Percentiles rank a stretch among this genome's conserved stretches.
These are phyloP conservation scores for Xylariaceae sp. DNA, from an alignment of 2,329 filamentous ascomycete species.

Conservation along the genomic window DNA sequence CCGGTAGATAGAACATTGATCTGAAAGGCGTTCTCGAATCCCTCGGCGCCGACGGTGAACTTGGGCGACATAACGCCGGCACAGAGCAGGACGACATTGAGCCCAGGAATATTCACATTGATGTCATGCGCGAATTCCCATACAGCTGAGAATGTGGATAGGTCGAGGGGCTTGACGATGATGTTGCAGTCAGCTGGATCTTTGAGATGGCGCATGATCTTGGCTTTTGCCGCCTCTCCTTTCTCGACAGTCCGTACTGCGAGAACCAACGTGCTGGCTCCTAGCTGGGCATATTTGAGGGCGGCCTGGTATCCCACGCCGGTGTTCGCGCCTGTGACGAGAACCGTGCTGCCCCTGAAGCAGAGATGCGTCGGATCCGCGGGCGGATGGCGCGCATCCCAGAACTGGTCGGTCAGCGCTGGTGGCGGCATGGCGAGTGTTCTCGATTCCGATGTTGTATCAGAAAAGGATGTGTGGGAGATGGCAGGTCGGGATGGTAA, in stretches of 20 bases:
- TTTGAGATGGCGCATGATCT: constrained; percentile 23
- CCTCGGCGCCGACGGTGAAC: constrained; percentile 31
- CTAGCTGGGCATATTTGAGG: constrained; percentile 40
- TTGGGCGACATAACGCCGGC: constrained; percentile 6
- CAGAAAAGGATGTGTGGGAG: neutral
- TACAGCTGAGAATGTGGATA: constrained; percentile 37
- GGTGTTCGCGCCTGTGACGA: constrained; percentile 46
- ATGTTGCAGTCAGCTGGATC: constrained; percentile 19
- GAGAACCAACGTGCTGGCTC: constrained; percentile 40
- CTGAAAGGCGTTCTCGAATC: constrained; percentile 48
- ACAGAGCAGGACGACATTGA: constrained; percentile 38
- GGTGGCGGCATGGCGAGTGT: constrained; percentile 2
- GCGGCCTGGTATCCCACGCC: constrained; percentile 47
- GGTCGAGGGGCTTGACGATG: constrained; percentile 35
- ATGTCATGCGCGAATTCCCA: constrained; percentile 36
- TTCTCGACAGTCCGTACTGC: constrained; percentile 40
- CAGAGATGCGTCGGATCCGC: constrained; percentile 36
- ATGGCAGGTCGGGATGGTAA: neutral
- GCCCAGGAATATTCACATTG: constrained; percentile 31
- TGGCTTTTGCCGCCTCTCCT: constrained; percentile 37
- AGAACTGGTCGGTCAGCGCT: constrained; percentile 4
- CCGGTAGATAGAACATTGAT: constrained; percentile 54
- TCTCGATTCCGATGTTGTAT: neutral
- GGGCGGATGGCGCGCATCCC: constrained; percentile 27
- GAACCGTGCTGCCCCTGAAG: constrained; percentile 37